Evolutionary conservation across 306 rosid species (phyloP), one percentile per base, ranked within the genome.

Genomic region (Acmispon strigosus): DNA sequence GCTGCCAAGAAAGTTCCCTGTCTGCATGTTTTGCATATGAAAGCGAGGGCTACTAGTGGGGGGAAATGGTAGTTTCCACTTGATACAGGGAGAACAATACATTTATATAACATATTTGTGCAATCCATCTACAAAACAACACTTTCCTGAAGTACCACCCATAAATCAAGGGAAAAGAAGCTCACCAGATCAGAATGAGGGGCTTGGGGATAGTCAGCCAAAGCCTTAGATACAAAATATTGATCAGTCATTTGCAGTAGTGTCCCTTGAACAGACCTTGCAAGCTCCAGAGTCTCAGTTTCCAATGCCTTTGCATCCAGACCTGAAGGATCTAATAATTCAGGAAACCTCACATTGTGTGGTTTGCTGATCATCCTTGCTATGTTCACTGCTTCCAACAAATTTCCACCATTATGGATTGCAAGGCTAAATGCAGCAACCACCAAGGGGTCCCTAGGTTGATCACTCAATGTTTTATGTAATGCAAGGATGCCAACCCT

Each of bases 401-500:
- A 48, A 81, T 86, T 84, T 51, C 97, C 97, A 36, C 94, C 92
- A 73, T 78, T 87, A 78, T 89, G 82, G 44, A 87, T 74, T 20
- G 87, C 85, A 76, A 89, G 86, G 77, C 89, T 67, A 76, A 89
- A 86, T 75, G 89, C 85, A 73, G 96, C 96, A 79, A 87, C 83
- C 71, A 66, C 94, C 72, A 72, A 57, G 27, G 88, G 83, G 69
- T 83, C 78, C 77, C 82, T 83, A 42, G 97, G 92, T 54, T 60
- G 79, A 73, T 87, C 85, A 14, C 69, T 81, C 71, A 92, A 78
- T 15, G 97, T 81, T 61, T 66, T 78, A 78, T 92, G 97, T 62
- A 92, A 87, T 54, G 88, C 94, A 70, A 92, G 84, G 68, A 92
- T 83, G 19, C 84, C 82, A 64, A 92, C 81, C 96, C 96, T 89